These are phyloP conservation scores for Fusarium compactum DNA, from an alignment of 2,329 filamentous ascomycete species.

Conservation along the genomic window DNA sequence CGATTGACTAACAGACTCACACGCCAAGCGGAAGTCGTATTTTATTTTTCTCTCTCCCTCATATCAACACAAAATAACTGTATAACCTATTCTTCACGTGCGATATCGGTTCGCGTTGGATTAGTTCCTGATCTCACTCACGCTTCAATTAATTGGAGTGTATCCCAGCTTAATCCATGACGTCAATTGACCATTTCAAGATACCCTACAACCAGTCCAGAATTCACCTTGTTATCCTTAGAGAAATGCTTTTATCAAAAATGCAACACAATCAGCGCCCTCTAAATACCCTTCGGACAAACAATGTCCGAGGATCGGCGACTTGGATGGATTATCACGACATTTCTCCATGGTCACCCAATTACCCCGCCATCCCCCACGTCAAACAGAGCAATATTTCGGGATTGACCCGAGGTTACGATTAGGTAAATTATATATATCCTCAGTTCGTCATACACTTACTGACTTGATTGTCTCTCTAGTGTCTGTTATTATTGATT, in stretches of 20 bases:
- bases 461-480: too few species aligned
- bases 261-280: not conserved
- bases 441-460: too few species aligned
- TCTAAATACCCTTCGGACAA: conserved; percentile 20
- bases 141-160: too few species aligned
- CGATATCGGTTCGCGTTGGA: rapidly evolving
- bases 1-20: not conserved
- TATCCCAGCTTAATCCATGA: not conserved
- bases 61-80: rapidly evolving
- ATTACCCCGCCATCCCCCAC: conserved; percentile 41
- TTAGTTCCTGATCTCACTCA: rapidly evolving
- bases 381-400: conserved; percentile 5
- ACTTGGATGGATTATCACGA: conserved; percentile 32
- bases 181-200: not conserved
- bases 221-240: not conserved
- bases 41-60: rapidly evolving
- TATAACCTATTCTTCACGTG: too few species aligned
- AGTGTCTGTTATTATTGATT: too few species aligned
- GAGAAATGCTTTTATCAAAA: not conserved
- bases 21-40: not conserved
- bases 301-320: conserved; percentile 35
- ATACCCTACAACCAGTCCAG: not conserved
- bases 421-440: conserved; percentile 10
- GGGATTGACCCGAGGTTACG: conserved; percentile 22
- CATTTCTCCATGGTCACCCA: conserved; percentile 23